A percentile compares a stretch with the other conserved stretches of the same genome.
Evolutionary conservation across 768 basidiomycete genomes (phyloP).

Genomic region (Hypholoma sublateritium): DNA sequence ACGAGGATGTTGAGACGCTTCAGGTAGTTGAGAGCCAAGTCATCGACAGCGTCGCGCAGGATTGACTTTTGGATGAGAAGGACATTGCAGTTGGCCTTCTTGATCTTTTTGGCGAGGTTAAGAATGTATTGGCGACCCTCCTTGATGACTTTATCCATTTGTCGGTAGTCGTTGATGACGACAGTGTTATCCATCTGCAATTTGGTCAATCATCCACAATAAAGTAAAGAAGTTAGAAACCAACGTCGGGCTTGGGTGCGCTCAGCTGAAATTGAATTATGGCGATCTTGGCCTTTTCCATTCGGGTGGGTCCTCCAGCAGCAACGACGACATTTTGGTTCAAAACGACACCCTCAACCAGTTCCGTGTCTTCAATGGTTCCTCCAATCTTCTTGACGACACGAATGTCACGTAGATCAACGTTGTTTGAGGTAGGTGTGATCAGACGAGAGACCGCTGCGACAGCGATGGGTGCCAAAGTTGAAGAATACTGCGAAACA

Average conservation of each 20-base stretch:
- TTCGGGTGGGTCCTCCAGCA: conserved; percentile 89
- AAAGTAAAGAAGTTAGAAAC: conserved; percentile 24
- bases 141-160: conserved; percentile 99
- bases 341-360: conserved; percentile 95
- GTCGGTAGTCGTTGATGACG: conserved; percentile 98
- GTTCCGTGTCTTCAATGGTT: conserved; percentile 97
- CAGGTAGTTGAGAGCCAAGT: conserved; percentile 95
- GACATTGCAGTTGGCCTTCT: conserved; percentile 99
- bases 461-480: conserved; percentile 98
- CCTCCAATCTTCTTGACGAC: conserved; percentile 98
- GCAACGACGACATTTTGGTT: conserved; percentile 91
- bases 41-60: conserved; percentile 98
- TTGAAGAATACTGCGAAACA: conserved; percentile 98
- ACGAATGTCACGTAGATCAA: conserved; percentile 94
- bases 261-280: conserved; percentile 98
- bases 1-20: conserved; percentile 95
- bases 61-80: conserved; percentile 99
- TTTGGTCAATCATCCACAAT: conserved; percentile 12
- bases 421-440: conserved; percentile 87
- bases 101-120: conserved; percentile 98
- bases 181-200: conserved; percentile 98
- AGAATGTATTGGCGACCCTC: conserved; percentile 98
- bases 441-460: conserved; percentile 90
- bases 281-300: conserved; percentile 98
- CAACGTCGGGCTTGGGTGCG: conserved; percentile 95